These are phyloP conservation scores for Spathaspora sp. DNA, from an alignment of 1,139 yeast species.

Conservation along the genomic window DNA sequence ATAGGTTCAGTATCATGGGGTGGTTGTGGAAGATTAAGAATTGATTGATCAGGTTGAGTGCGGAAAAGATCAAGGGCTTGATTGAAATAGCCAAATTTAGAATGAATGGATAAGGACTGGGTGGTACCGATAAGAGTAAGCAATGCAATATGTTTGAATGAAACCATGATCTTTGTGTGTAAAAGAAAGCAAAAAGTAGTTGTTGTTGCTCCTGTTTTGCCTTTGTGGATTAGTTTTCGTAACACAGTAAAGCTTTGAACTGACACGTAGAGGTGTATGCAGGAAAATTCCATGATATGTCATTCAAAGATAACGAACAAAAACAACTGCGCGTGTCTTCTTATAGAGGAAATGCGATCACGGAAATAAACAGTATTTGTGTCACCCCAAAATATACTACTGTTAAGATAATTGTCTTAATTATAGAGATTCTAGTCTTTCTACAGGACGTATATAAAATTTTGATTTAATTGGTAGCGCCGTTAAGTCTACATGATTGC, in stretches of 20 bases:
- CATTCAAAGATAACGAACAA: neutral
- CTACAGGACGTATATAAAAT: too few relatives aligned
- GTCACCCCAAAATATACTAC: too few relatives aligned
- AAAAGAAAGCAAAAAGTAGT: neutral
- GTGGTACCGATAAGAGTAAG: constrained; percentile 16
- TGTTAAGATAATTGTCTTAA: too few relatives aligned
- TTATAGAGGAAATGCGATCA: too few relatives aligned
- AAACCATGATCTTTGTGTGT: constrained; percentile 22
- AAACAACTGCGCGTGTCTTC: too few relatives aligned
- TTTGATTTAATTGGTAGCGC: too few relatives aligned
- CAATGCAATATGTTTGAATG: constrained; percentile 22
- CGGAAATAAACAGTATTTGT: too few relatives aligned
- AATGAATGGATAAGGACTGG: constrained; percentile 17
- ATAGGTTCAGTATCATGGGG: constrained; percentile 54
- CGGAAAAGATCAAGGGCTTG: constrained; percentile 21
- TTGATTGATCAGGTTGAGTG: constrained; percentile 1
- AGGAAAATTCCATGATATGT: neutral
- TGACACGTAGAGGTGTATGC: neutral
- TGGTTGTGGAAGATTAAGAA: constrained; percentile 10
- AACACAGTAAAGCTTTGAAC: neutral
- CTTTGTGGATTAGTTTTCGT: neutral
- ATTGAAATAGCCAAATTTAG: constrained; percentile 12
- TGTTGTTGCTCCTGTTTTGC: neutral
- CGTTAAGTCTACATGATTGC: too few relatives aligned
- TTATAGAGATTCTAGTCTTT: too few relatives aligned